phyloP scores from a whole-genome alignment of 495 filamentous ascomycete species.

The Patellaria atrata region DNA sequence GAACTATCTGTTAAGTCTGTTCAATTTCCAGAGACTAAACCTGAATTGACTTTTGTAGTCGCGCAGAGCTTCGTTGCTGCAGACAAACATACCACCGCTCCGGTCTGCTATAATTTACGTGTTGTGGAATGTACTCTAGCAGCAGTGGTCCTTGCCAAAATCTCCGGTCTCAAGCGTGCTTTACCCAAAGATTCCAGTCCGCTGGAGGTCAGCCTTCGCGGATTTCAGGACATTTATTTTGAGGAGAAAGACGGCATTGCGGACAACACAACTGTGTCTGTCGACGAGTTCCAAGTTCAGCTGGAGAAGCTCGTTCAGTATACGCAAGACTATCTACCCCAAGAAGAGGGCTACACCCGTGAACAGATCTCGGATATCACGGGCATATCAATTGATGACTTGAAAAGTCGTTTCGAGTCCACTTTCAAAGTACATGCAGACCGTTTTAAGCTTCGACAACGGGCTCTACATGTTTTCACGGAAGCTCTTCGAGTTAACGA shows the following conservation, averaged over 20 bases:
- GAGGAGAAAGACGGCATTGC: slow-evolving; percentile 38
- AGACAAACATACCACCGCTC: slow-evolving; percentile 87
- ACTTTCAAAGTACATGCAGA: slow-evolving; percentile 80
- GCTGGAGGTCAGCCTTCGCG: slow-evolving; percentile 67
- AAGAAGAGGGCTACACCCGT: slow-evolving; percentile 73
- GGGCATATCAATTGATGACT: slow-evolving; percentile 48
- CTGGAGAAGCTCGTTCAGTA: slow-evolving; percentile 53
- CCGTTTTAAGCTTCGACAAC: slow-evolving; percentile 72
- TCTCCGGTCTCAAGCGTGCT: slow-evolving; percentile 36
- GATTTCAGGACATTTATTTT: slow-evolving; percentile 74
- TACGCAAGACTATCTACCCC: slow-evolving; percentile 45
- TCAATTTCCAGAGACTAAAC: slow-evolving; percentile 66
- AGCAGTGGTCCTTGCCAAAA: slow-evolving; percentile 55
- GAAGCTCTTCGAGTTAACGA: slow-evolving; percentile 77
- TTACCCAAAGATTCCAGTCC: slow-evolving; percentile 72
- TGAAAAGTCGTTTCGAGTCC: slow-evolving; percentile 61
- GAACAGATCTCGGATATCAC: slow-evolving; percentile 70
- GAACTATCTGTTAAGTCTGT: slow-evolving; percentile 61
- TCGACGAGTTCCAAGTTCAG: slow-evolving; percentile 42
- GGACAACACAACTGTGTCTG: slow-evolving; percentile 28
- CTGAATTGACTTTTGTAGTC: slow-evolving; percentile 81
- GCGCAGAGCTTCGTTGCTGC: slow-evolving; percentile 87
- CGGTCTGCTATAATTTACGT: slow-evolving; percentile 88
- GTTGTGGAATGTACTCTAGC: slow-evolving; percentile 92
- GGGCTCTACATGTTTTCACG: slow-evolving; percentile 77